Base-by-base conservation (phyloP, 2,329 filamentous ascomycete species). In the Fusarium sp. region DNA sequence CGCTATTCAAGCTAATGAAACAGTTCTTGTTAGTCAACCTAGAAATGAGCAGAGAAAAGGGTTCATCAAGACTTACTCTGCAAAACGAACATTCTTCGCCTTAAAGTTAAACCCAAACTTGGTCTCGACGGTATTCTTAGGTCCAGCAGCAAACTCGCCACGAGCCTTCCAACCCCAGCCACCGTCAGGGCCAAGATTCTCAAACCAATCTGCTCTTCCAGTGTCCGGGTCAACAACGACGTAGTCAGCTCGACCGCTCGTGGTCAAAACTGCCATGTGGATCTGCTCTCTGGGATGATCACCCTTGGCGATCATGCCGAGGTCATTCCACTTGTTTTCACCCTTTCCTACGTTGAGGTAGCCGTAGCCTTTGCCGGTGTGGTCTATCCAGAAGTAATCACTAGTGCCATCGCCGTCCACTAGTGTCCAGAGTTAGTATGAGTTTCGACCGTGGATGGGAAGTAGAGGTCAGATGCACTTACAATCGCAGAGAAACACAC, bases 81-180 rank as follows among this genome's bases (percentile, higher is more conserved):
- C 64, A 24, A 67, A 67, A 5, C 59, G 64, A 4, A 67, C 59
- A 34, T 67, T 67, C 47, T 62, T 62, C 9, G n/a, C 47, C n/a
- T 62, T 56, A 38, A 63, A 67, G 2, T 27, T 52, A 29, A 60
- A 67, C 16, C 50, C 64, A 24, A 63, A 67, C 40, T 35, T 50
- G 8, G 9, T 56, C 59, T 67, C 59, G 7, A 66, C 52, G 6
- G 64, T 66, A 20, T 66, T 24, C 9, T 47, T 56, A 4, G 64
- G 64, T 3, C 64, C 64, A 1, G 45, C n/a, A 8, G 64, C 57
- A 37, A 37, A 24, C 10, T 35, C 27, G 2, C 64, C 64, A 16
- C 64, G 57, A 47, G 42, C 42, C 1, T 47, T 47, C 42, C 42
- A 47, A 47, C 42, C 42, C 42, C 42, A 47, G 13, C 42, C 42